These are phyloP conservation scores for Trichomonas vaginalis DNA, from an alignment of 208 protist species.

Conservation along the genomic window DNA sequence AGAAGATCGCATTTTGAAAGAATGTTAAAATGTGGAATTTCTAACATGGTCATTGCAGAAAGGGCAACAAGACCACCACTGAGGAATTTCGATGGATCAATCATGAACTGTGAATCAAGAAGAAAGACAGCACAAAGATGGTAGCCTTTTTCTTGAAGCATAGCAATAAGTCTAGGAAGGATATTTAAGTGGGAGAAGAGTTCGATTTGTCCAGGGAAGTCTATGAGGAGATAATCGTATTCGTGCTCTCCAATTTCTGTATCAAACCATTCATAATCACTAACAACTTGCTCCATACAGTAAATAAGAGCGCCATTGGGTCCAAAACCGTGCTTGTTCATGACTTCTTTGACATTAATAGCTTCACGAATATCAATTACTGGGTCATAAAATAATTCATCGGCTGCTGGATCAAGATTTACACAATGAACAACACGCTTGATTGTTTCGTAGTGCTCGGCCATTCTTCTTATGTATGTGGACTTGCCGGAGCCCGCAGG, in stretches of 20 bases:
- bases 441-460: not conserved
- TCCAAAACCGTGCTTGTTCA: constrained; percentile 53
- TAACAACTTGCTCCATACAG: constrained; percentile 59
- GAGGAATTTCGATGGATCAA: not conserved
- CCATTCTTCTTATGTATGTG: not conserved
- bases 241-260: constrained; percentile 7
- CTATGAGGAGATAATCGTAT: constrained; percentile 1
- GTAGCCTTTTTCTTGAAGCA: not conserved
- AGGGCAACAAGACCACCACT: not conserved
- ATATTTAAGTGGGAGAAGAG: not conserved
- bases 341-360: constrained; percentile 46
- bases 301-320: constrained; percentile 64
- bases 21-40: constrained; percentile 9
- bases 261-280: constrained; percentile 42
- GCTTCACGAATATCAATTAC: not conserved
- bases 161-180: not conserved
- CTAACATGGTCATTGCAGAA: not conserved
- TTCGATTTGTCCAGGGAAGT: constrained; percentile 14
- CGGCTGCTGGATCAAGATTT: constrained; percentile 15
- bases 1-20: constrained; percentile 10
- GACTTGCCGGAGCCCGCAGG: constrained; percentile 12
- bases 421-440: not conserved
- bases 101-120: constrained; percentile 9
- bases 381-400: not conserved
- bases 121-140: not conserved